Conservation (phyloP, 257 asterid genomes). For the Gardenia jasminoides region DNA sequence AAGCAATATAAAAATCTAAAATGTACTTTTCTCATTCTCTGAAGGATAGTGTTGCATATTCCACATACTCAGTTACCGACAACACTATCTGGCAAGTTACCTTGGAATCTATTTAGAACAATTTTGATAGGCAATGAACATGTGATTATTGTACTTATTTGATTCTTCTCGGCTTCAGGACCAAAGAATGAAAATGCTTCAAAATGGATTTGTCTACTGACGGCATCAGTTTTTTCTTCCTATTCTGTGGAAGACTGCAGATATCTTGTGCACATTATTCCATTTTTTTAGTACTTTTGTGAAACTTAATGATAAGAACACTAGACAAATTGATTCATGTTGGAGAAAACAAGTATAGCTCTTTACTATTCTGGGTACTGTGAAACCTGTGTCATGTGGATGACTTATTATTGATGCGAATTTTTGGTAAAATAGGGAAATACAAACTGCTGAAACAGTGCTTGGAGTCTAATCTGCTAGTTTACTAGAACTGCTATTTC, state of each 20-base stretch:
- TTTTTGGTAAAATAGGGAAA: background rate
- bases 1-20: background rate
- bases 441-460: background rate
- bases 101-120: background rate
- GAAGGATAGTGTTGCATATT: background rate
- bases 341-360: background rate
- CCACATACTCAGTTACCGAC: background rate
- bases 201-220: background rate
- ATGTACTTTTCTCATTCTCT: too few relatives aligned
- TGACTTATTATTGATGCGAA: slow-evolving; percentile 4
- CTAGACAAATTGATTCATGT: background rate
- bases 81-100: background rate
- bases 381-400: background rate
- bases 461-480: background rate
- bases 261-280: background rate
- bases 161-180: background rate
- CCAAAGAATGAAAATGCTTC: background rate
- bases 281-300: background rate
- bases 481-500: background rate
- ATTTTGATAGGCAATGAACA: background rate
- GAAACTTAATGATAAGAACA: background rate
- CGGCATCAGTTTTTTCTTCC: background rate
- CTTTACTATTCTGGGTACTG: background rate
- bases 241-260: background rate
- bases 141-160: background rate